Evolutionary conservation across 1,139 yeast species (phyloP), one percentile per base, ranked within the genome.

Genomic region (Trichomonascaceae sp.): DNA sequence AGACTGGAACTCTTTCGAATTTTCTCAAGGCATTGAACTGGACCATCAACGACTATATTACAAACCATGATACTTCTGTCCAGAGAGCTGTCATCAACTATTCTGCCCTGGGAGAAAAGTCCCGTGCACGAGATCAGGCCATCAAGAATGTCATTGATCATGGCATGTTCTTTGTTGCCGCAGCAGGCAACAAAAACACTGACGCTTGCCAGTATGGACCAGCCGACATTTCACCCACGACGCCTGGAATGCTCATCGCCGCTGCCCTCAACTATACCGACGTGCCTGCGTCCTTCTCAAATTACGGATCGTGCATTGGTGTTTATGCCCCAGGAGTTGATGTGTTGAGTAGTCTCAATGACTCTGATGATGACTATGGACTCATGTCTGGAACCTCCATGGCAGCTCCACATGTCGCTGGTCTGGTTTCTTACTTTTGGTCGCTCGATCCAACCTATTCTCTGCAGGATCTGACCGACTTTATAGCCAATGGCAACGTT

Each of bases 101-200:
- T 87, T 81, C 94, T 1, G 67, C 84, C 40, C 93, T 93, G 50
- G 93, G 93, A 51, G 87, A 85, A 45, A 76, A 75, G 55, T 77
- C 92, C 2, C 82, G 81, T 38, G 71, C 93, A 13, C 68, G 84
- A 49, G 87, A 80, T 56, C 53, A 74, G 60, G 93, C 93, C 32
- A 87, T 81, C 34, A 73, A 79, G 46, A 93, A 92, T 34, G 94
- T 93, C 0, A 66, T 84, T 3, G 82, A 79, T 5, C 84, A 87
- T 0, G 51, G 50, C 1, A 62, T 64, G 8, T 64, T 71, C 15
- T 65, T 82, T 27, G 85, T 82, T 11, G 92, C 70, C 2, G 94
- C 95, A 0, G 94, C 94, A 1, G 96, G 96, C 1, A 85, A 85
- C 52, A 68, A 76, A 28, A 76, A 78, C 44, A 55, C 67, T 13